Evolutionary conservation across 148 eudicot species (phyloP).

Genomic region (Rhododendron williamsianum): DNA sequence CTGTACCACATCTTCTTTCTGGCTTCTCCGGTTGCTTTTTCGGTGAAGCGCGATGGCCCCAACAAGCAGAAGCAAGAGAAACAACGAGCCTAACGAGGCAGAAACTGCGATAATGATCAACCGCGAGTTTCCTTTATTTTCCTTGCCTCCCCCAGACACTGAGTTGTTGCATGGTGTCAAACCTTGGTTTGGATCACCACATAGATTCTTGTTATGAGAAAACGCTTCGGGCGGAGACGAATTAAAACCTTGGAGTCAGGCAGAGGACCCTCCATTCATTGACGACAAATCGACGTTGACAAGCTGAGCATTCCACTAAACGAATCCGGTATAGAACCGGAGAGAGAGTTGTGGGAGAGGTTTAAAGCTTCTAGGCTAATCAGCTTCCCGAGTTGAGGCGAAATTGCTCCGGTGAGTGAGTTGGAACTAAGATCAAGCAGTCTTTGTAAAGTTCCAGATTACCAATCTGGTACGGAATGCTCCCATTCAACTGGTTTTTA

Average conservation of each 20-base stretch:
- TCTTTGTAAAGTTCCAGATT: conserved; percentile 9
- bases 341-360: conserved; percentile 26
- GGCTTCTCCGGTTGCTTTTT: neutral
- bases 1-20: neutral
- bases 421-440: conserved; percentile 29
- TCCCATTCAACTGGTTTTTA: conserved; percentile 14
- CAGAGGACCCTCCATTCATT: conserved; percentile 29
- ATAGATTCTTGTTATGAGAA: conserved; percentile 17
- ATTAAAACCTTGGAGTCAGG: conserved; percentile 18
- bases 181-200: conserved; percentile 13
- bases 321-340: conserved; percentile 24
- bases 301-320: conserved; percentile 19
- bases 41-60: neutral
- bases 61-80: neutral
- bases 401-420: conserved; percentile 14
- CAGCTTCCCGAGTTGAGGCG: conserved; percentile 13
- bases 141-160: neutral
- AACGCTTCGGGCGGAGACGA: conserved; percentile 5
- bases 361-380: conserved; percentile 17
- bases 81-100: neutral
- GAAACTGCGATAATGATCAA: neutral
- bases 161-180: conserved; percentile 12
- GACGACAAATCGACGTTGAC: conserved; percentile 18
- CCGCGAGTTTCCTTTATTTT: neutral
- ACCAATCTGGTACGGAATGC: conserved; percentile 19